phyloP scores from a whole-genome alignment of 768 basidiomycete species.

The Tulasnella sp. region DNA sequence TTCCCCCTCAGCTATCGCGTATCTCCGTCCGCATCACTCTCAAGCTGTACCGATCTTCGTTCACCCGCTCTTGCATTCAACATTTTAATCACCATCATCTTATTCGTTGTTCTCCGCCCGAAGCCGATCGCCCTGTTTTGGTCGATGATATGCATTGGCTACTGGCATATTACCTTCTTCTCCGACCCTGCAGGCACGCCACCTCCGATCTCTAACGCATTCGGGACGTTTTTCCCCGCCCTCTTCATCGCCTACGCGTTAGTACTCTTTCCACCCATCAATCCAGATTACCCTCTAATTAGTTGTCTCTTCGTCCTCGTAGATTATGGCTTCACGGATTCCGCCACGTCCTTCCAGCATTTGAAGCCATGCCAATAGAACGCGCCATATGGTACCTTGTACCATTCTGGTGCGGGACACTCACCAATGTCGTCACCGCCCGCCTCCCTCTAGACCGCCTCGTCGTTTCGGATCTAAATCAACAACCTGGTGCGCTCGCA shows the following conservation, averaged over 20 bases:
- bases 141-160: constrained; percentile 68
- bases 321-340: constrained; percentile 54
- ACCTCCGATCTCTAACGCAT: constrained; percentile 60
- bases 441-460: constrained; percentile 69
- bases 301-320: too few species aligned
- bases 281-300: too few species aligned
- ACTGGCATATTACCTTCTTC: constrained; percentile 75
- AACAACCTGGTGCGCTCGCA: constrained; percentile 54
- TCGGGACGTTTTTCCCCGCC: constrained; percentile 64
- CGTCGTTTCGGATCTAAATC: constrained; percentile 53
- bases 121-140: constrained; percentile 58
- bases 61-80: constrained; percentile 64
- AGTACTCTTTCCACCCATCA: background rate
- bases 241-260: constrained; percentile 71
- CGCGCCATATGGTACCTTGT: constrained; percentile 61
- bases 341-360: constrained; percentile 63
- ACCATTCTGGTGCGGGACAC: constrained; percentile 68
- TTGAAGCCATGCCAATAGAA: constrained; percentile 59
- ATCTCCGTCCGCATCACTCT: constrained; percentile 36
- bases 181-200: constrained; percentile 59
- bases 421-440: constrained; percentile 61
- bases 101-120: constrained; percentile 67
- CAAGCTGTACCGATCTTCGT: constrained; percentile 63
- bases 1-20: constrained; percentile 67
- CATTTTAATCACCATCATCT: constrained; percentile 48